Base-by-base conservation (phyloP, 2,329 filamentous ascomycete species). In the Colletotrichum destructivum region DNA sequence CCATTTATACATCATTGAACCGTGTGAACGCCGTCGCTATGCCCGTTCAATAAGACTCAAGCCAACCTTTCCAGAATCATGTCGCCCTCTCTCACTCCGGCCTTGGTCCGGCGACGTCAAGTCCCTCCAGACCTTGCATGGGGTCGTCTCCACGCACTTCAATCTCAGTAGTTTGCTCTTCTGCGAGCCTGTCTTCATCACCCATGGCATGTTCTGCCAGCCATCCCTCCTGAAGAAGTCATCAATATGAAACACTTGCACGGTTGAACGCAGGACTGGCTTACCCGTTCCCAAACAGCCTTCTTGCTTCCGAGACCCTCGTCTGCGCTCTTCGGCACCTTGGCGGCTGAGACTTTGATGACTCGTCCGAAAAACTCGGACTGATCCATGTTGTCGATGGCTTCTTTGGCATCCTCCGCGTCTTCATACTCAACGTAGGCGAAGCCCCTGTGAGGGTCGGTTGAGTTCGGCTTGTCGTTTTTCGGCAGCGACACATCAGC, bases 381-480 rank as follows among this genome's bases (percentile, higher is more conserved):
- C 81, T 98, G 95, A 80, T 99, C 94, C 96, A 99, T 98, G 80
- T 99, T 99, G 87, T 98, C 95, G 81, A 99, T 98, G 62, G 96
- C 96, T 83, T 98, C 96, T 78, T 92, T 92, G 38, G 95, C 96
- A 82, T 99, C 96, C 69, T 92, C 90, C 15, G 91, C 88, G 69
- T 94, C 89, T 77, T 98, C 95, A 79, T 94, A 99, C 79, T 99
- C 96, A 62, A 99, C 94, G 80, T 99, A 98, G 70, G 95, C 96
- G 82, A 98, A 99, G 0, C 97, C 96, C 63, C 95, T 89, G 81
- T 99, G 96, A 40, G 91, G 85, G 51, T 97, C 94, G 59, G 88
- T 90, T 8, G 93, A 90, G 74, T 94, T 95, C 75, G 93, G 92
- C 73, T 91, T 87, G 79, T 98, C 95, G 69, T 94, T 93, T 82